Conservation (phyloP, 2,329 filamentous ascomycete species). For the Stagonosporopsis chrysanthemi region DNA sequence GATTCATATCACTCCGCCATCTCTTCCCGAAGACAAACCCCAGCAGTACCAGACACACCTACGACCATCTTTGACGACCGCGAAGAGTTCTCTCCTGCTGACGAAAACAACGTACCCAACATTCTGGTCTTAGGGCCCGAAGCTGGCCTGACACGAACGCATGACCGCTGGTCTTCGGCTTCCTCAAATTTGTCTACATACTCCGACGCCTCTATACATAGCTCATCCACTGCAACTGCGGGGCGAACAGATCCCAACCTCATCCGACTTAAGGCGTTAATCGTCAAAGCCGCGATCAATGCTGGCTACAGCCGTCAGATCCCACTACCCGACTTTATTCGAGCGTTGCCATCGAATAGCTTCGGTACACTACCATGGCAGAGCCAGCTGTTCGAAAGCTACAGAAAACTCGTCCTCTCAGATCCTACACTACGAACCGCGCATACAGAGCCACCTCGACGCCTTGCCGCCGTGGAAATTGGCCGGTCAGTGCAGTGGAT, state of each 20-base stretch:
- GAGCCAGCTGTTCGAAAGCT: conserved; percentile 74
- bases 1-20: conserved; percentile 56
- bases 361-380: conserved; percentile 80
- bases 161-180: conserved; percentile 80
- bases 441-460: conserved; percentile 61
- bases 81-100: conserved; percentile 72
- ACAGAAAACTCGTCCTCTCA: conserved; percentile 78
- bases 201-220: conserved; percentile 70
- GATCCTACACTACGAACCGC: conserved; percentile 69
- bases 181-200: conserved; percentile 78
- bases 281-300: conserved; percentile 86
- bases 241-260: conserved; percentile 78
- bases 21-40: conserved; percentile 45
- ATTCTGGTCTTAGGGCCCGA: conserved; percentile 85
- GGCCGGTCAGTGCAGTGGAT: conserved; percentile 81
- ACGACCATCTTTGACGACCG: conserved; percentile 96
- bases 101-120: conserved; percentile 79
- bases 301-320: conserved; percentile 74
- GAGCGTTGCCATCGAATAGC: conserved; percentile 75
- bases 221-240: conserved; percentile 75
- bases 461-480: conserved; percentile 76
- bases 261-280: conserved; percentile 76
- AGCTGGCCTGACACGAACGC: conserved; percentile 57
- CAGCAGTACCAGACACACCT: conserved; percentile 77
- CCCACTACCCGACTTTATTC: conserved; percentile 76